Evolutionary conservation across 805 yeast species (phyloP), one percentile per base, ranked within the genome.

Genomic region (Wickerhamomyces rabaulensis): DNA sequence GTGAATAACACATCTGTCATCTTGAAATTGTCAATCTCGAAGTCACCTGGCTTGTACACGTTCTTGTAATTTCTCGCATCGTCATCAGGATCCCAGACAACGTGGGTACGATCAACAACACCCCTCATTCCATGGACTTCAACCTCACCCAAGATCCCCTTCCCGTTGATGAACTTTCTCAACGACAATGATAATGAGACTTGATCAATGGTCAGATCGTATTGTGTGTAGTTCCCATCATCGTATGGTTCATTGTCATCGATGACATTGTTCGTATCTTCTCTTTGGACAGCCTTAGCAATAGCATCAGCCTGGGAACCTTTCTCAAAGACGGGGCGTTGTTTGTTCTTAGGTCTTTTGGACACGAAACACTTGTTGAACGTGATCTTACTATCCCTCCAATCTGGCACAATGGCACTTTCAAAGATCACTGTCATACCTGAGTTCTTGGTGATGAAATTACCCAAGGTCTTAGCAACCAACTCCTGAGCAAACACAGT

Each of bases 141-240:
- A 49, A 89, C 78, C 42, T 82, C 90, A 50, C 87, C 84, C 17
- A 94, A 67, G 16, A 94, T 84, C 0, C 99, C 99, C 44, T 76
- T 76, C 0, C 98, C 98, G 55, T 87, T 84, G 44, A 94, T 69
- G 95, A 97, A 94, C 58, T 89, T 88, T 44, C 78, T 72, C 54
- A 94, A 79, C 12, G 95, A 86, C 16, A 94, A 67, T 1, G 95
- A 82, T 0, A 94, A 78, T 44, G 84, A 82, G 12, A 91, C 83
- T 54, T 85, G 86, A 49, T 92, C 96, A 15, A 94, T 85, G 0
- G 95, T 87, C 36, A 94, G 64, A 64, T 94, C 99, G 63, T 84
- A 94, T 63, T 94, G 99, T 0, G 99, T 92, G 65, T 91, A 94
- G 65, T 94, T 94, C 1, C 97, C 98, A 61, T 90, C 96, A 56